A percentile compares a stretch with the other conserved stretches of the same genome.
Conservation (phyloP, 1,139 yeast species). For the Hanseniaspora gamundiae region DNA sequence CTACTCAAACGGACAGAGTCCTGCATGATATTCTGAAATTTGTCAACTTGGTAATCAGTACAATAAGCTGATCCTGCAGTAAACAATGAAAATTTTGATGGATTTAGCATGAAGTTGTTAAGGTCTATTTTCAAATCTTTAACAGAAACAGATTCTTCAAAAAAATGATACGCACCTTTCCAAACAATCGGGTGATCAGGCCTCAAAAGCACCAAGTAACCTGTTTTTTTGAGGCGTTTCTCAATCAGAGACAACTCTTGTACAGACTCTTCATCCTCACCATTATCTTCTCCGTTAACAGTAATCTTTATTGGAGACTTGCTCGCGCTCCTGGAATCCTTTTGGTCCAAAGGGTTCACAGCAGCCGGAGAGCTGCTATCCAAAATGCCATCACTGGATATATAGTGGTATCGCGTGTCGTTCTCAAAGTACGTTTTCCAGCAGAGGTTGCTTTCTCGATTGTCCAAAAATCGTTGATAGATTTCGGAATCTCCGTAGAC, state of each 20-base stretch:
- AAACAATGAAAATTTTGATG: conserved; percentile 53
- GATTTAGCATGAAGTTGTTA: not conserved
- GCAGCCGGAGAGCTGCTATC: not conserved
- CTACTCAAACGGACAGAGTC: conserved; percentile 41
- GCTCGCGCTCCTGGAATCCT: not conserved
- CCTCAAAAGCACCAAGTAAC: conserved; percentile 63
- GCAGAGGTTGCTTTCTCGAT: conserved; percentile 11
- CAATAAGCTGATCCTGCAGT: conserved; percentile 49
- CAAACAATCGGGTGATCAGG: conserved; percentile 82
- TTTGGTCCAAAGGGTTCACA: not conserved
- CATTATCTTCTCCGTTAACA: conserved; percentile 7
- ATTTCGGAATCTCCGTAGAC: conserved; percentile 11
- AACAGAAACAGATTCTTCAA: conserved; percentile 2
- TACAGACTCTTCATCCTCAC: conserved; percentile 24
- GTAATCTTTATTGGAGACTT: not conserved
- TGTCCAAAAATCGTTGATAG: not conserved
- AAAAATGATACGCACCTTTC: conserved; percentile 56
- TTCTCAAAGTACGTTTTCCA: conserved; percentile 15
- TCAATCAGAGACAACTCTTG: conserved; percentile 24
- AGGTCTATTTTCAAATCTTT: conserved; percentile 1
- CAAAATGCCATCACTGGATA: conserved; percentile 2
- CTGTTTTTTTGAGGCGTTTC: conserved; percentile 25
- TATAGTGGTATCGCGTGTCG: conserved; percentile 18
- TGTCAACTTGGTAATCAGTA: conserved; percentile 32
- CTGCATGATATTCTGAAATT: conserved; percentile 39